Evolutionary conservation across 768 basidiomycete species (phyloP), one percentile per base, ranked within the genome.

Genomic region (Fibroporia radiculosa): DNA sequence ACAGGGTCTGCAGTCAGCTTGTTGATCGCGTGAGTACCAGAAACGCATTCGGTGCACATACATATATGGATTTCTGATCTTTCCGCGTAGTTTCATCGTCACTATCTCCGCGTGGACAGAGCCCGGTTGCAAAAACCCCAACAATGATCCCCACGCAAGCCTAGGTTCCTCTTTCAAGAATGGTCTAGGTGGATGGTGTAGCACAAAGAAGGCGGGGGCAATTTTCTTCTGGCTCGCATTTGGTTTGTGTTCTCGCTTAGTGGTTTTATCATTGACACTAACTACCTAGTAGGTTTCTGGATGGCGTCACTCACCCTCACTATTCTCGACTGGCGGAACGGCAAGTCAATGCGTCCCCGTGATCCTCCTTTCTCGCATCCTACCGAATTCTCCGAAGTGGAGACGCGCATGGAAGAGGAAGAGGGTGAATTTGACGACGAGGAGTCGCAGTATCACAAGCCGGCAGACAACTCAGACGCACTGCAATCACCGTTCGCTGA

Each of bases 221-320:
- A 77, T 93, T 36, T 96, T 97, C 65, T 84, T 93, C 60, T 95
- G 92, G 93, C 61, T 91, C 7, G 70, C 78, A 1, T 87, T 89
- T 44, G 72, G 89, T 88, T 53, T 37, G 80, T 69, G 6, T 14
- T 25, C 10, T 23, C 19, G 18, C 5, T 40, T 27, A 13, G 7
- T 18, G 40, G 14, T 14, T 38, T 6, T 40, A 3, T 41, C 4
- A 22, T 34, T 12, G n/a, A n/a, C n/a, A n/a, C 37, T 56, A 45
- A 26, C 26, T 26, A 26, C 42, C 44, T 40, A 2, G 1, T 35
- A 91, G 89, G 67, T 13, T 84, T 80, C 60, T 95, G 92, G 92
- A 66, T 65, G 2, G 82, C 74, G 6, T 82, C 88, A 0, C 58
- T 89, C 7, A 68, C 67, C 7, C 68, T 91, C 32, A 71, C 85